Evolutionary conservation across 208 protist species (phyloP).

Genomic region (Trypanosomatidae sp.): DNA sequence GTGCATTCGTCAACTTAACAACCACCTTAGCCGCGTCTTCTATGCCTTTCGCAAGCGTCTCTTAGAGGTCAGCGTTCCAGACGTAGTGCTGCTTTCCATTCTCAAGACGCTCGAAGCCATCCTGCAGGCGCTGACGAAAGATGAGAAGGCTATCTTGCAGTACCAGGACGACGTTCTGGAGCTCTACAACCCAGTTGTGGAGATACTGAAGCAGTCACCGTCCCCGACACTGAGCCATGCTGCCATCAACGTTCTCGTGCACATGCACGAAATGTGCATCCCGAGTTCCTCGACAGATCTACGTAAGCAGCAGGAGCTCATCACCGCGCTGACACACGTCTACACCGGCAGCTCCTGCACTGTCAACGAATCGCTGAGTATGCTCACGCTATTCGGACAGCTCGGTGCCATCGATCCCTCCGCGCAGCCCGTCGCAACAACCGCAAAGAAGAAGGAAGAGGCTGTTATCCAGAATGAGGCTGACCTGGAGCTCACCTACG

Average conservation of each 20-base stretch:
- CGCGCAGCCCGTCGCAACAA: constrained; percentile 40
- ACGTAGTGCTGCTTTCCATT: constrained; percentile 73
- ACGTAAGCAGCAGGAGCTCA: constrained; percentile 67
- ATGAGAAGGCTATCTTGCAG: constrained; percentile 67
- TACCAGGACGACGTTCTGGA: constrained; percentile 84
- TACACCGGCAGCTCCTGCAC: constrained; percentile 76
- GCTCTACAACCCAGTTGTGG: constrained; percentile 68
- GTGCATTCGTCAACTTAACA: constrained; percentile 66
- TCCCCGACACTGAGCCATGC: constrained; percentile 73
- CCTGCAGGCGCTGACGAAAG: constrained; percentile 48
- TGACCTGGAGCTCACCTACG: constrained; percentile 89
- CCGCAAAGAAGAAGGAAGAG: constrained; percentile 68
- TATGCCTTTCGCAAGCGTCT: constrained; percentile 75
- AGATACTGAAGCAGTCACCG: constrained; percentile 66
- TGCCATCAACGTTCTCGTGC: constrained; percentile 78
- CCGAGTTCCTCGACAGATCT: constrained; percentile 38
- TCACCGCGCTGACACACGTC: constrained; percentile 62
- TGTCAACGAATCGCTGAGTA: constrained; percentile 58
- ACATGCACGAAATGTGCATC: constrained; percentile 71
- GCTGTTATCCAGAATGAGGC: constrained; percentile 75
- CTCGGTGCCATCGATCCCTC: constrained; percentile 85
- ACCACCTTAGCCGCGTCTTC: constrained; percentile 82
- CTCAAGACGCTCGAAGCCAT: constrained; percentile 79
- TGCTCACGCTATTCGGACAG: constrained; percentile 88
- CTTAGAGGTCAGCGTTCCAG: constrained; percentile 50